Conservation (phyloP, 371 early-diverging fungal genomes). For the Zychaea mexicana region DNA sequence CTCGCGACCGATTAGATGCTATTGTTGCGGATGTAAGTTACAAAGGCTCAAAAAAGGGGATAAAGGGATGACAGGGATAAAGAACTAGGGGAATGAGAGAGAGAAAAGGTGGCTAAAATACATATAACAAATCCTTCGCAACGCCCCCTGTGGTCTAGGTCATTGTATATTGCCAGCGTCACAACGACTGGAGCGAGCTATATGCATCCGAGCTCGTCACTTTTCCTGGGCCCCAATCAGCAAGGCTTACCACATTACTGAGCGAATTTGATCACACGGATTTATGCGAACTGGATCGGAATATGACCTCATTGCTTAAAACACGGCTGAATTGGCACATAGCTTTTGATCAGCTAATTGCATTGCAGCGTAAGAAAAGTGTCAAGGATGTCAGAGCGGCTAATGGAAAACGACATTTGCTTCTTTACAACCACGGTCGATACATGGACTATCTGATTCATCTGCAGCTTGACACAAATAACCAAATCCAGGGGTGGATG, state of each 20-base stretch:
- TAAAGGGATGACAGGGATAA: neutral
- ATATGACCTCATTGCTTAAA: conserved; percentile 23
- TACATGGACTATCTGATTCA: conserved; percentile 50
- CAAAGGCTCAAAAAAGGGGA: neutral
- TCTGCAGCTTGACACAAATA: conserved; percentile 17
- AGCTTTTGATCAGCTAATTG: conserved; percentile 25
- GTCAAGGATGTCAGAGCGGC: conserved; percentile 28
- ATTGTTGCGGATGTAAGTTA: conserved; percentile 38
- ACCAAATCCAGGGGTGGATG: conserved; percentile 33
- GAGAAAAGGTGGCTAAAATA: neutral
- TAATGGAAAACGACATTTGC: conserved; percentile 28
- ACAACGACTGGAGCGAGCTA: conserved; percentile 37
- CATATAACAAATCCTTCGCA: neutral
- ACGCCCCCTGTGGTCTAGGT: conserved; percentile 22
- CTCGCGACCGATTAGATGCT: conserved; percentile 32
- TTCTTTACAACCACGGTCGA: conserved; percentile 34
- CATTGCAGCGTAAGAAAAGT: conserved; percentile 10
- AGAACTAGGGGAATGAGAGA: neutral
- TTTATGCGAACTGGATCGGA: conserved; percentile 29
- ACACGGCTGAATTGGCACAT: conserved; percentile 34
- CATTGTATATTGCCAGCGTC: conserved; percentile 31
- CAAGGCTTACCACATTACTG: conserved; percentile 24
- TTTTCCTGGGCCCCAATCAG: conserved; percentile 4
- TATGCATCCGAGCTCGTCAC: conserved; percentile 19
- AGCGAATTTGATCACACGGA: conserved; percentile 37